Percentiles rank a stretch among this genome's conserved stretches.
Evolutionary conservation across 2,329 filamentous ascomycete species (phyloP).

Genomic region (Magnaporthiopsis rhizophila): DNA sequence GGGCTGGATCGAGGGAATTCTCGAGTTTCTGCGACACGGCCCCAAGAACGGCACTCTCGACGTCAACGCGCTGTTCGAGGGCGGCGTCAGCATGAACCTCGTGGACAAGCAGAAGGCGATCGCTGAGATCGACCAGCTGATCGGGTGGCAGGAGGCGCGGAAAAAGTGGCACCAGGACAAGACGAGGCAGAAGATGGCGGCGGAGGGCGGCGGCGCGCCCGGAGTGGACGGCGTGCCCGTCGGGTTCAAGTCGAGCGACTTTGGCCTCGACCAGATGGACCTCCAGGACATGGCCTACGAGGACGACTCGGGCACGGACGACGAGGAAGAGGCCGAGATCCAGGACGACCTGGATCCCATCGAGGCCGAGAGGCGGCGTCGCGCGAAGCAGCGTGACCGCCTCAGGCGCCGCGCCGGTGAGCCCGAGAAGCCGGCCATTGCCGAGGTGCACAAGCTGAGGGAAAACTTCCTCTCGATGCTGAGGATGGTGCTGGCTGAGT

Average conservation of each 20-base stretch:
- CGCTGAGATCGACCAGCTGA: slow-evolving; percentile 74
- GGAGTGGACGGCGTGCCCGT: slow-evolving; percentile 39
- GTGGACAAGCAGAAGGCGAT: slow-evolving; percentile 68
- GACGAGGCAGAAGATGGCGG: slow-evolving; percentile 97
- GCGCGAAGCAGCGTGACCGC: slow-evolving; percentile 70
- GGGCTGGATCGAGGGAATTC: slow-evolving; percentile 93
- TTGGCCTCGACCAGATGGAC: slow-evolving; percentile 82
- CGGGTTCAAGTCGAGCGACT: slow-evolving; percentile 72
- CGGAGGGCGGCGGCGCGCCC: slow-evolving; percentile 50
- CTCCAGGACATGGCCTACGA: slow-evolving; percentile 79
- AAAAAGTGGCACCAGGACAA: slow-evolving; percentile 99
- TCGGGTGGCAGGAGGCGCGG: slow-evolving; percentile 87
- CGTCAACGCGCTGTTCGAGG: slow-evolving; percentile 87
- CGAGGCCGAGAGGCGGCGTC: slow-evolving; percentile 70
- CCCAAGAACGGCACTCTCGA: slow-evolving; percentile 81
- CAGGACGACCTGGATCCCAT: slow-evolving; percentile 83
- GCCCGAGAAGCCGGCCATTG: slow-evolving; percentile 71
- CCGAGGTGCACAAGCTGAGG: slow-evolving; percentile 70
- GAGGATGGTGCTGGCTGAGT: slow-evolving; percentile 71
- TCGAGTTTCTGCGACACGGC: slow-evolving; percentile 84
- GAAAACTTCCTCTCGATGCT: slow-evolving; percentile 78
- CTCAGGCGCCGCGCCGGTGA: slow-evolving; percentile 75
- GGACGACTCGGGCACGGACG: slow-evolving; percentile 55
- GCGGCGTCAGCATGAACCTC: slow-evolving; percentile 57
- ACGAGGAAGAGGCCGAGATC: slow-evolving; percentile 56